Base-by-base conservation (phyloP, 1,284 basidiomycete species). In the Pterula multifida region DNA sequence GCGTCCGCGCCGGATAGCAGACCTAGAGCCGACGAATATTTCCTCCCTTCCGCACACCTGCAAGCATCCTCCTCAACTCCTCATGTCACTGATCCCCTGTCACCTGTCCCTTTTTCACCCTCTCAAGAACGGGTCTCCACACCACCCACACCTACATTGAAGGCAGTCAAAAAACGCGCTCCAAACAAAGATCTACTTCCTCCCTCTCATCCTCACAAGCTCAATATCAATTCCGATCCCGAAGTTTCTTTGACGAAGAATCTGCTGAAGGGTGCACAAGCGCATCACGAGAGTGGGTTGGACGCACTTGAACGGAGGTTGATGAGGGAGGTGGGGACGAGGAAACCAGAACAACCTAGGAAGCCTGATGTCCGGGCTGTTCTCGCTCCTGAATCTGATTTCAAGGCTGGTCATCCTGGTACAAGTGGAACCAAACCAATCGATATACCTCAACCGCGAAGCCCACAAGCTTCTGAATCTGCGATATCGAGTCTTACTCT, bases 401-500 rank as follows among this genome's bases (percentile, higher is more conserved):
- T 6, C 19, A 22, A 22, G n/a, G 32, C n/a, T 35, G 32, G 9
- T 11, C n/a, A 9, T 35, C 32, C 32, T 35, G 39, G 13, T n/a
- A 4, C 19, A 4, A 9, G 9, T 42, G 39, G 19, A 6, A 4
- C 39, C 21, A 17, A 4, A 11, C 9, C 39, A 4, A 50, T 46
- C 11, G 50, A 52, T 28, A 50, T 39, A 15, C 50, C 53, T 32
- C 45, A 49, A 76, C 55, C 55, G 39, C 65, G 60, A 39, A 59
- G 67, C 50, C 60, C 63, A 26, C 77, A 76, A 49, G 69, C 72
- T 11, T 63, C 74, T 52, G 83, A 86, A 56, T 82, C 79, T 45
- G 83, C 80, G 23, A 86, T 85, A 47, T 85, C 83, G 36, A 86
- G 83, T 58, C 61, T 86, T 55, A 81, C 81, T 12, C 68, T 86